Evolutionary conservation across 2,329 filamentous ascomycete genomes (phyloP), one percentile per base, ranked within the genome.

Genomic region (Paraconiothyrium sp.): DNA sequence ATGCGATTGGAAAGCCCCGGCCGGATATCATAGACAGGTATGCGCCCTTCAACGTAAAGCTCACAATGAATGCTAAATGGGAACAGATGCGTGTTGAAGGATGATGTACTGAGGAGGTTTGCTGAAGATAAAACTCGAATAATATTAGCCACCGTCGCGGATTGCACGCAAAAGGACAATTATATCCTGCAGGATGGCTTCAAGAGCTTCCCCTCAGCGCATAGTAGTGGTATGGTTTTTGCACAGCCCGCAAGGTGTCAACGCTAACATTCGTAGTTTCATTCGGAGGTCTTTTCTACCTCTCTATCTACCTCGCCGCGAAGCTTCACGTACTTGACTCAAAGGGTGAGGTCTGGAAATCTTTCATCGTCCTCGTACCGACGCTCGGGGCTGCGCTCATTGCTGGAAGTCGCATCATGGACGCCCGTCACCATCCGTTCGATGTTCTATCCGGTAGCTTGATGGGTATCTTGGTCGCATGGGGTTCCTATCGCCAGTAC

Each of bases 261-360:
- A 20, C 16, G 14, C 72, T 78, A 56, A 74, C 56, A 34, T 35
- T 9, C 9, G 22, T 61, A 86, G 85, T 84, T 59, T 83, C 86
- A 14, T 88, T 88, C 63, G 85, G 84, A 16, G 86, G 86, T 16
- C 76, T 88, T 3, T 86, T 86, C 67, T 88, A 86, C 70, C 81
- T 86, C n/a, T 85, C 85, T 0, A 78, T 88, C 3, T 88, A 87
- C 75, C 79, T 88, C 22, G 81, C 84, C n/a, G 85, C 84, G 39
- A 88, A 88, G 71, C 77, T 88, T 24, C 86, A 88, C 66, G 77
- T 88, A 27, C 78, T 88, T 67, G 86, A 88, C 72, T 86, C 85
- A 58, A 84, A 84, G 62, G 86, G 86, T 35, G 86, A 88, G 70
- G 84, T 86, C 16, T 88, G 86, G 86, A 87, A 87, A 69, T 76